A percentile compares a stretch with the other conserved stretches of the same genome.
These are phyloP conservation scores for Globisporangium megalacanthum DNA, from an alignment of 352 stramenopile genomes.

Conservation along the genomic window DNA sequence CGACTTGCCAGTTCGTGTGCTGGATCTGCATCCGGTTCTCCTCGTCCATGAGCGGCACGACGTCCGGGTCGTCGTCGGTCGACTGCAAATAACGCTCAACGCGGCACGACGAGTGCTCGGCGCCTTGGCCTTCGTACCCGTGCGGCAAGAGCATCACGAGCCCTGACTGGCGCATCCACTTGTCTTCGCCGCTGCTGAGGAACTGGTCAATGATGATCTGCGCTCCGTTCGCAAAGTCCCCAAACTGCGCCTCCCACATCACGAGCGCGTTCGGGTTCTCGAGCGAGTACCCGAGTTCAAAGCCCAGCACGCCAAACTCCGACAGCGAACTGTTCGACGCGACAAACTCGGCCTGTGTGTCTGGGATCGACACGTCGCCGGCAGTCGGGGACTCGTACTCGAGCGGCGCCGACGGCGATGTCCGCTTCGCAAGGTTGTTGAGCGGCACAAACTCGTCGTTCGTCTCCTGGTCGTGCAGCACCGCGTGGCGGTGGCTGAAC, in stretches of 20 bases:
- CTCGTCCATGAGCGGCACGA: conserved; percentile 70
- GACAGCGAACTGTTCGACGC: conserved; percentile 82
- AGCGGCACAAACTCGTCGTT: conserved; percentile 86
- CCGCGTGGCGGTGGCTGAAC: conserved; percentile 87
- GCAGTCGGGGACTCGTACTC: conserved; percentile 61
- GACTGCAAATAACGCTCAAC: conserved; percentile 85
- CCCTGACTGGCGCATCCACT: conserved; percentile 89
- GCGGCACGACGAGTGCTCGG: conserved; percentile 80
- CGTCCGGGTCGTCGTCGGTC: conserved; percentile 68
- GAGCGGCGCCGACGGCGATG: conserved; percentile 94
- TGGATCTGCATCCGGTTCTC: conserved; percentile 38
- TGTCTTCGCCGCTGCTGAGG: conserved; percentile 76
- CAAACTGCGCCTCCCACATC: conserved; percentile 92
- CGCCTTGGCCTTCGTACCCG: conserved; percentile 83
- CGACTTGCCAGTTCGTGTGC: conserved; percentile 69
- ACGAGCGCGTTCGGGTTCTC: conserved; percentile 67
- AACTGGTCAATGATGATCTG: conserved; percentile 89
- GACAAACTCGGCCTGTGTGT: conserved; percentile 79
- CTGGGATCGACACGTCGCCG: conserved; percentile 73
- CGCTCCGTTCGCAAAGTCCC: conserved; percentile 85
- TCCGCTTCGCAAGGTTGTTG: conserved; percentile 88
- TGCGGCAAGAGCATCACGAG: conserved; percentile 77
- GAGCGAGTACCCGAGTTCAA: conserved; percentile 86
- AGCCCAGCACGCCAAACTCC: conserved; percentile 81
- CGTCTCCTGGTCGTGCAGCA: conserved; percentile 89